Conservation (phyloP, 768 basidiomycete species). For the Suillus subalutaceus region DNA sequence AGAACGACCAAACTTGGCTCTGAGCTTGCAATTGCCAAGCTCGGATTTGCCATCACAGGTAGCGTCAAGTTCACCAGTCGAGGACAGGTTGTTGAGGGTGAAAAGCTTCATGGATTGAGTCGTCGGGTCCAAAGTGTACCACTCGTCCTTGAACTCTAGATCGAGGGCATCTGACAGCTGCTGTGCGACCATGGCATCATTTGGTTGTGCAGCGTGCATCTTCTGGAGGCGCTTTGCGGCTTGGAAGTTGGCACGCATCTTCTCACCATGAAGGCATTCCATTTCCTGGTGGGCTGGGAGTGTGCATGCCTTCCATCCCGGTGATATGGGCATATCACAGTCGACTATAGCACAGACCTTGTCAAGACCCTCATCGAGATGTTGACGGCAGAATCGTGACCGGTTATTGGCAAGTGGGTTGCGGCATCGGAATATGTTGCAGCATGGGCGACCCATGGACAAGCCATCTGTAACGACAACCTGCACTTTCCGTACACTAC, state of each 20-base stretch:
- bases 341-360: conserved; percentile 19
- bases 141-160: not conserved
- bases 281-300: conserved; percentile 20
- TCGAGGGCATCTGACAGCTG: not conserved
- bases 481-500: conserved; percentile 12
- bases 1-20: conserved; percentile 31
- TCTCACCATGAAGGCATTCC: not conserved
- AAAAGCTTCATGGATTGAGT: not conserved
- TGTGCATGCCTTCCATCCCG: conserved; percentile 23
- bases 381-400: conserved; percentile 20
- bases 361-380: conserved; percentile 9
- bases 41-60: conserved; percentile 5
- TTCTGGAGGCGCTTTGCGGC: conserved; percentile 28
- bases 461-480: conserved; percentile 25
- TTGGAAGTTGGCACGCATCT: conserved; percentile 23
- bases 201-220: conserved; percentile 15
- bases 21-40: conserved; percentile 23
- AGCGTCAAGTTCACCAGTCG: not conserved
- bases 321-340: conserved; percentile 14
- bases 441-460: conserved; percentile 21
- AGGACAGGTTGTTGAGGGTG: not conserved
- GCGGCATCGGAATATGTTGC: conserved; percentile 15
- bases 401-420: conserved; percentile 18
- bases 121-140: not conserved
- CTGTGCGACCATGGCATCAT: conserved; percentile 1